phyloP scores from a whole-genome alignment of 371 early-diverging fungal species.

The Mucor saturninus region DNA sequence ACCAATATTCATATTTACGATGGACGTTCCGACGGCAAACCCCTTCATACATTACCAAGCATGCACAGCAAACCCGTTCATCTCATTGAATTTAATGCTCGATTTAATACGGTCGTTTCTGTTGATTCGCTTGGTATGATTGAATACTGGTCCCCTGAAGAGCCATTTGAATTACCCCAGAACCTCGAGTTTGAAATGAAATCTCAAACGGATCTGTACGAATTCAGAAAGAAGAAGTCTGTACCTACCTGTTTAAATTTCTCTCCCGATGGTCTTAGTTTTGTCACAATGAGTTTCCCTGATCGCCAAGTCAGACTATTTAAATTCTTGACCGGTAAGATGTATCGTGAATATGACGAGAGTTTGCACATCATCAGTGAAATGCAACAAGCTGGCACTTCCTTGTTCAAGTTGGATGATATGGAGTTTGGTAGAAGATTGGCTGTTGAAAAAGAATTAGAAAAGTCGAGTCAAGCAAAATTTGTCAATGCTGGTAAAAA shows the following conservation, averaged over 20 bases:
- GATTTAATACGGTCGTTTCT: conserved; percentile 79
- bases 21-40: conserved; percentile 70
- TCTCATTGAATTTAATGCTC: conserved; percentile 80
- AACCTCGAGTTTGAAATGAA: conserved; percentile 80
- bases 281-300: conserved; percentile 85
- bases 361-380: conserved; percentile 79
- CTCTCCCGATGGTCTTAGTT: conserved; percentile 79
- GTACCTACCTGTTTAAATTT: conserved; percentile 83
- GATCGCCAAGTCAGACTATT: conserved; percentile 91
- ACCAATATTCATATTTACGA: conserved; percentile 82
- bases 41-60: conserved; percentile 65
- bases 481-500: conserved; percentile 76
- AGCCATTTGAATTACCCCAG: conserved; percentile 66
- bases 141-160: conserved; percentile 91
- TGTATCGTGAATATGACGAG: conserved; percentile 92
- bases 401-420: conserved; percentile 82
- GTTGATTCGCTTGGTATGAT: conserved; percentile 87
- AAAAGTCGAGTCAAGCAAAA: conserved; percentile 69
- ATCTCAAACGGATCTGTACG: conserved; percentile 93
- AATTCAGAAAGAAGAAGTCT: conserved; percentile 85
- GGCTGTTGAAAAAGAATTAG: conserved; percentile 88
- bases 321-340: conserved; percentile 81
- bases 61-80: conserved; percentile 81
- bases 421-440: conserved; percentile 97
- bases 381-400: conserved; percentile 89